phyloP scores from a whole-genome alignment of 345 rosid species.

The Eutrema heterophyllum region DNA sequence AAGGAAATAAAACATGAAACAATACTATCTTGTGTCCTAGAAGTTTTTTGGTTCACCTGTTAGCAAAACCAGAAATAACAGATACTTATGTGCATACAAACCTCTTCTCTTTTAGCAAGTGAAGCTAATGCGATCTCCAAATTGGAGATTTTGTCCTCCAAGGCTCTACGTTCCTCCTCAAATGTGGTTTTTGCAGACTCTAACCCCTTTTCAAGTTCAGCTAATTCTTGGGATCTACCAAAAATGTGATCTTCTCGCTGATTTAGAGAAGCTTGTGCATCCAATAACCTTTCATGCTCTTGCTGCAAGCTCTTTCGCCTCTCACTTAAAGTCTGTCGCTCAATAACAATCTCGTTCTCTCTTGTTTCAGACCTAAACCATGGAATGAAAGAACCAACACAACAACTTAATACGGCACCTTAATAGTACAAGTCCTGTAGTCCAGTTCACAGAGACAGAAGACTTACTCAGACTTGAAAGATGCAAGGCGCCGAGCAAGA shows the following conservation, averaged over 20 bases:
- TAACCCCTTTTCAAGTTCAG: constrained; percentile 49
- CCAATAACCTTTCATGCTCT: constrained; percentile 76
- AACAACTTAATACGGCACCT: not conserved
- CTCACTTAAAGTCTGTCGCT: constrained; percentile 67
- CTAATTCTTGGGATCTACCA: constrained; percentile 61
- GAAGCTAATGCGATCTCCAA: constrained; percentile 50
- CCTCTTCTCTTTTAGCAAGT: constrained; percentile 72
- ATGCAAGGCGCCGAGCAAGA: constrained; percentile 47
- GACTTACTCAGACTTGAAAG: constrained; percentile 79
- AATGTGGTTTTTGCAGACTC: constrained; percentile 47
- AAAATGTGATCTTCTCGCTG: constrained; percentile 81
- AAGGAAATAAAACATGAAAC: constrained; percentile 5
- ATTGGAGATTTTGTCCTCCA: constrained; percentile 52
- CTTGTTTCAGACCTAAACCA: constrained; percentile 70
- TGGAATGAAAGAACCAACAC: constrained; percentile 6
- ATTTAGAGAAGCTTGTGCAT: constrained; percentile 66
- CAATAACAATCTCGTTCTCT: constrained; percentile 59
- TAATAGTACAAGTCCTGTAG: not conserved
- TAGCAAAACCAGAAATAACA: not conserved
- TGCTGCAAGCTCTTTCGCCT: constrained; percentile 67
- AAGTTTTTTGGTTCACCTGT: not conserved
- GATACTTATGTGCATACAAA: constrained; percentile 23
- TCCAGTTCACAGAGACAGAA: constrained; percentile 3
- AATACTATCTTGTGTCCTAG: not conserved
- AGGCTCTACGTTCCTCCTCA: constrained; percentile 51